phyloP scores from a whole-genome alignment of 805 yeast species.

The Metschnikowia chrysomelidarum region DNA sequence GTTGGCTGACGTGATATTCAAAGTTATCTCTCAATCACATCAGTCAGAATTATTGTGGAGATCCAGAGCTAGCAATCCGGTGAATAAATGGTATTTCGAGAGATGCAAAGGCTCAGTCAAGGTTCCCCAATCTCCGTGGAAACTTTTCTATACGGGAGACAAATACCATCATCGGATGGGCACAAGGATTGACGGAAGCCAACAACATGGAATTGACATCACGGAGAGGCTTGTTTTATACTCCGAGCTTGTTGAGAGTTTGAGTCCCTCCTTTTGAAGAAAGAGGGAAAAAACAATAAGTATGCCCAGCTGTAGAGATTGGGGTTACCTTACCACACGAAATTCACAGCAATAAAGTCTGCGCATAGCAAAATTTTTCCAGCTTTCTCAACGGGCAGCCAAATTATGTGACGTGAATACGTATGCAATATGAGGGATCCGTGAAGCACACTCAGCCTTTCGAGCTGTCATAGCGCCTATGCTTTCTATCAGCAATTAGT shows the following conservation, averaged over 20 bases:
- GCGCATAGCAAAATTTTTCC: no score
- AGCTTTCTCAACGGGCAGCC: no score
- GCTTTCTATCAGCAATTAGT: no score
- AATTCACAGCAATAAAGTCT: no score
- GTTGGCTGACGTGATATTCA: conserved; percentile 90
- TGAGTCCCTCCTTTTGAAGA: conserved; percentile 14
- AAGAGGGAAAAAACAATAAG: no score
- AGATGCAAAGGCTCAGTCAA: conserved; percentile 70
- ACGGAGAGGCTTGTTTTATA: conserved; percentile 15
- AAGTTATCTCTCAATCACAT: conserved; percentile 66
- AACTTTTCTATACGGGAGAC: conserved; percentile 42
- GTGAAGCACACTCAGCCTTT: no score
- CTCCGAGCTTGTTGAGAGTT: conserved; percentile 12
- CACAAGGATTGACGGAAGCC: conserved; percentile 16
- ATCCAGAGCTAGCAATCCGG: conserved; percentile 82
- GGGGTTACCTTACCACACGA: no score
- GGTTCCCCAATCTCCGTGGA: conserved; percentile 36
- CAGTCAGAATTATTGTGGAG: conserved; percentile 85
- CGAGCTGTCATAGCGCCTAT: no score
- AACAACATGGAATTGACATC: conserved; percentile 14
- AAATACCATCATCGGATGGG: conserved; percentile 36
- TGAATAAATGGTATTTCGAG: conserved; percentile 97
- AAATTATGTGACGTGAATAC: no score
- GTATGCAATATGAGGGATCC: no score
- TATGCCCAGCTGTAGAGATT: no score